These are phyloP conservation scores for Botryotinia globosa DNA, from an alignment of 2,329 filamentous ascomycete species.

Conservation along the genomic window DNA sequence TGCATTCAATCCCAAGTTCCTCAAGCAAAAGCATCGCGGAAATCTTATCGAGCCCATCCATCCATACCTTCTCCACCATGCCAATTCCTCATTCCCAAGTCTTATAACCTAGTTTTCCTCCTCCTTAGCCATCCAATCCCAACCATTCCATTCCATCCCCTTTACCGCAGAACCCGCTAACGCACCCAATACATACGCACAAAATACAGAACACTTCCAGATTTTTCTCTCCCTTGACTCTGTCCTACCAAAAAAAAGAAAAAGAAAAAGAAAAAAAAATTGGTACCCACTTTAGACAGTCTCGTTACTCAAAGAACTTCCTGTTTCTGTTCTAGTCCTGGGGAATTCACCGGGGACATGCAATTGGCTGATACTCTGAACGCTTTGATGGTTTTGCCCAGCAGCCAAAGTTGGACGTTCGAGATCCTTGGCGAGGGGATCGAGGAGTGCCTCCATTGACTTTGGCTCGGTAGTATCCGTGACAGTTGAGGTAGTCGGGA, in stretches of 20 bases:
- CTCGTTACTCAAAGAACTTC: conserved; percentile 4
- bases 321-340: conserved; percentile 5
- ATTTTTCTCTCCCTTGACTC: neutral
- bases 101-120: conserved; percentile 2
- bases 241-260: neutral
- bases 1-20: conserved; percentile 1
- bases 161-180: neutral
- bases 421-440: conserved; percentile 25
- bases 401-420: conserved; percentile 29
- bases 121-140: neutral
- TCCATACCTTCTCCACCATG: neutral
- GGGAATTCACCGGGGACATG: conserved; percentile 39
- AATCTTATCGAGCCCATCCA: neutral
- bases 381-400: conserved; percentile 33
- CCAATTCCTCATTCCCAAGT: neutral
- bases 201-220: neutral
- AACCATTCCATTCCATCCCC: neutral
- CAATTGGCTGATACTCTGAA: conserved; percentile 34
- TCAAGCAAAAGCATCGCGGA: neutral
- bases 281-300: neutral
- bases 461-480: neutral
- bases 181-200: neutral
- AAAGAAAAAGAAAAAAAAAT: neutral
- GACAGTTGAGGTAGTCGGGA: conserved; percentile 10
- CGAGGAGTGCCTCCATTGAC: conserved; percentile 22